Percentiles rank a stretch among this genome's conserved stretches.
phyloP scores from a whole-genome alignment of 2,329 filamentous ascomycete genomes.

The Colletotrichum sp. region DNA sequence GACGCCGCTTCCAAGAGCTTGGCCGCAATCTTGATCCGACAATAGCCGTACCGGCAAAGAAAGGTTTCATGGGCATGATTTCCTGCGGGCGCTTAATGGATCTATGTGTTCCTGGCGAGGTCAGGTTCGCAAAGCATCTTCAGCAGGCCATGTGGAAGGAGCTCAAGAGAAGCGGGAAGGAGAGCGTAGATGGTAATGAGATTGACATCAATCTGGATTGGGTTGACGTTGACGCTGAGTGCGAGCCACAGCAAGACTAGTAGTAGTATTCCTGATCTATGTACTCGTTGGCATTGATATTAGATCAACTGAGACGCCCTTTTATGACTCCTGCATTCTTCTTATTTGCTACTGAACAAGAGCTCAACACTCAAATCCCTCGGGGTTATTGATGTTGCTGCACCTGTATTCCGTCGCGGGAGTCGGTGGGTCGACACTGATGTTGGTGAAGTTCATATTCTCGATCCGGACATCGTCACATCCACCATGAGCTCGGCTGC shows the following conservation, averaged over 20 bases:
- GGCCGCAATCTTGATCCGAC: neutral
- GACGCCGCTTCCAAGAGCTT: neutral
- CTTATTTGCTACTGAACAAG: neutral
- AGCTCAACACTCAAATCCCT: neutral
- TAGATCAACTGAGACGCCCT: neutral
- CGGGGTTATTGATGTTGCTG: conserved; percentile 4
- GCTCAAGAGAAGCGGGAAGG: neutral
- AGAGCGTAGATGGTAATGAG: neutral
- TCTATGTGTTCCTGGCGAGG: neutral
- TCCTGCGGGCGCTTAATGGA: neutral
- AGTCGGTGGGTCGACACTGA: neutral
- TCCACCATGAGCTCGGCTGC: neutral
- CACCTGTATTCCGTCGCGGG: neutral
- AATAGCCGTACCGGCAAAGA: neutral
- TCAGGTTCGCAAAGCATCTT: neutral
- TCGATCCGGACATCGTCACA: neutral
- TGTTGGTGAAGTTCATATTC: neutral
- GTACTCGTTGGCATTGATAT: neutral
- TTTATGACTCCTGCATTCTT: neutral
- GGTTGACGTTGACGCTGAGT: neutral
- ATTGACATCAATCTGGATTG: neutral
- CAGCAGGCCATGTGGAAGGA: neutral
- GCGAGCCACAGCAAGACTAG: neutral
- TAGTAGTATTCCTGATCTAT: neutral
- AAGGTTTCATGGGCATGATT: neutral